phyloP scores from a whole-genome alignment of 306 rosid species.

The Quercus robur region DNA sequence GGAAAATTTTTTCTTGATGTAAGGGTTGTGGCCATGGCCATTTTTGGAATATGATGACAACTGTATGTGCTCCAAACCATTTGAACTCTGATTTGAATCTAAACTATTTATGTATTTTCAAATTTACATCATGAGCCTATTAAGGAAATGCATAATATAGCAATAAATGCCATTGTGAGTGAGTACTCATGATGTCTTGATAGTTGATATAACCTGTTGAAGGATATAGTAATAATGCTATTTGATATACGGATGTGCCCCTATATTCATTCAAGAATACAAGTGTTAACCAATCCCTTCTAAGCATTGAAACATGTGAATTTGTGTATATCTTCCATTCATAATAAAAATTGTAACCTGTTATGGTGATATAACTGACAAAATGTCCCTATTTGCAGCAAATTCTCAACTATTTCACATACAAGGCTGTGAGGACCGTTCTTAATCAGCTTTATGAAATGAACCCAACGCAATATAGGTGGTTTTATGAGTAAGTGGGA shows the following conservation, averaged over 20 bases:
- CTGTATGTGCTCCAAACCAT: not conserved
- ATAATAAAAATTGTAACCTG: not conserved
- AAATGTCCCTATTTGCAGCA: slow-evolving; percentile 59
- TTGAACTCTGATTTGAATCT: not conserved
- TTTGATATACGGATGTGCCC: not conserved
- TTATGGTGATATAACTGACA: slow-evolving; percentile 27
- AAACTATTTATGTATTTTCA: not conserved
- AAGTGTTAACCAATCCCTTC: not conserved
- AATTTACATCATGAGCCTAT: not conserved
- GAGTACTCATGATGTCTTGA: not conserved
- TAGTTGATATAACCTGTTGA: not conserved
- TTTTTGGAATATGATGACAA: not conserved
- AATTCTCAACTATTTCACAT: slow-evolving; percentile 88
- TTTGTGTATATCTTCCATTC: not conserved
- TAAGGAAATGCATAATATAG: not conserved
- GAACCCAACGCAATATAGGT: slow-evolving; percentile 86
- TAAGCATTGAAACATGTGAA: not conserved
- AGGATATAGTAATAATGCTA: not conserved
- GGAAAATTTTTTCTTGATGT: not conserved
- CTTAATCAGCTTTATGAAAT: slow-evolving; percentile 88
- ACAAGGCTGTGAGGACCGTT: slow-evolving; percentile 95
- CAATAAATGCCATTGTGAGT: not conserved
- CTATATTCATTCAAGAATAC: not conserved
- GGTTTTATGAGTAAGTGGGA: slow-evolving; percentile 84
- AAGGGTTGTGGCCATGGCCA: not conserved